Conservation (phyloP, 129 eudicot genomes). For the Erigeron canadensis region DNA sequence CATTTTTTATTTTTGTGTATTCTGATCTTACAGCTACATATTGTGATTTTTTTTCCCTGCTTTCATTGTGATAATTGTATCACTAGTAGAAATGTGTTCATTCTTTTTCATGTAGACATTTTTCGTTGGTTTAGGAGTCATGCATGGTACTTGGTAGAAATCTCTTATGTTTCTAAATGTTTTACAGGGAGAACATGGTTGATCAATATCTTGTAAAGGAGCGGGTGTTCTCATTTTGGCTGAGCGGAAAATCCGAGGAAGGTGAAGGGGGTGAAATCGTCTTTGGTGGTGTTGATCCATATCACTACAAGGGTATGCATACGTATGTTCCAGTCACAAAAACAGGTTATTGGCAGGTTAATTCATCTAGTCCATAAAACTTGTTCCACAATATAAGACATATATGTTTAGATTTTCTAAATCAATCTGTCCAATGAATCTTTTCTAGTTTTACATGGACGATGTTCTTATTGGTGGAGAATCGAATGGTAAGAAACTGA, state of each 20-base stretch:
- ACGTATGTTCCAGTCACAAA: slow-evolving; percentile 30
- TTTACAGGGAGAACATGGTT: slow-evolving; percentile 57
- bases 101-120: neutral
- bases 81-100: neutral
- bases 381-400: neutral
- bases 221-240: slow-evolving; percentile 76
- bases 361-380: neutral
- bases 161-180: neutral
- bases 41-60: neutral
- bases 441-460: slow-evolving; percentile 60
- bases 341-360: slow-evolving; percentile 33
- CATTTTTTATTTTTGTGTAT: neutral
- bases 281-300: slow-evolving; percentile 28
- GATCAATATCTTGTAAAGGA: slow-evolving; percentile 65
- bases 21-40: neutral
- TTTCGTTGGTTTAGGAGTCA: neutral
- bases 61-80: neutral
- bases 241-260: slow-evolving; percentile 46
- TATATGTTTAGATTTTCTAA: neutral
- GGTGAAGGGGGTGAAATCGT: slow-evolving; percentile 53
- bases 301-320: slow-evolving; percentile 26
- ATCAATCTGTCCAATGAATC: neutral
- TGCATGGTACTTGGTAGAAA: no score
- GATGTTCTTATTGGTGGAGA: slow-evolving; percentile 60
- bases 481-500: slow-evolving; percentile 41